Base-by-base conservation (phyloP, 208 protist species). In the Crithidia mellificae region DNA sequence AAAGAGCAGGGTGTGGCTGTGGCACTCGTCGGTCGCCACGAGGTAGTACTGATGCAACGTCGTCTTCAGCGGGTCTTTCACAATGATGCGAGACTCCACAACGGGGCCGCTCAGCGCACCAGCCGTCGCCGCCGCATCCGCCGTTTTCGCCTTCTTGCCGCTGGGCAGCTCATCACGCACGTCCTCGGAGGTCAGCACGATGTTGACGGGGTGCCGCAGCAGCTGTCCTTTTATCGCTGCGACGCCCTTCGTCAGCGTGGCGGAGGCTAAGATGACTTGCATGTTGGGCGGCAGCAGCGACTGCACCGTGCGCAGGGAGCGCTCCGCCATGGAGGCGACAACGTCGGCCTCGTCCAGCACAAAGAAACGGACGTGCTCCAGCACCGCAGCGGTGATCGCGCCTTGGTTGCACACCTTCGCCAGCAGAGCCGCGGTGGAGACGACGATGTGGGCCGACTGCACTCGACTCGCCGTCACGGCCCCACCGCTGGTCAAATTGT, bases 271-370 rank as follows among this genome's bases (percentile, higher is more conserved):
- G 50, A 98, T 89, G 17, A 91, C 86, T 78, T 99, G 98, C 69
- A 93, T 81, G 50, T 55, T 74, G 0, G 77, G 53, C 8, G 96
- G 97, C n/a, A 98, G 56, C 39, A 89, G 57, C 0, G 84, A 80
- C 62, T 96, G 87, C 47, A 99, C 85, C 0, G 75, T 71, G 19
- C 86, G 80, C 25, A 99, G 75, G 22, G 97, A 97, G 20, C 85
- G 73, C 71, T 98, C 91, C 52, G 97, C 94, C 71, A 98, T 95
- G 14, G 94, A 97, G 32, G 98, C 81, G 27, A 99, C 72, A 57
- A 98, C 87, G 80, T 99, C 98, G 5, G 95, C 98, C 78, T 99
- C 98, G 72, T 99, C 98, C 49, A 98, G 80, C n/a, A 98, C 95
- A 63, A 97, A 74, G 58, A 87, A 86, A 32, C 85, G 78, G 14